phyloP scores from a whole-genome alignment of 208 protist genomes.

The Crithidia thermophila region DNA sequence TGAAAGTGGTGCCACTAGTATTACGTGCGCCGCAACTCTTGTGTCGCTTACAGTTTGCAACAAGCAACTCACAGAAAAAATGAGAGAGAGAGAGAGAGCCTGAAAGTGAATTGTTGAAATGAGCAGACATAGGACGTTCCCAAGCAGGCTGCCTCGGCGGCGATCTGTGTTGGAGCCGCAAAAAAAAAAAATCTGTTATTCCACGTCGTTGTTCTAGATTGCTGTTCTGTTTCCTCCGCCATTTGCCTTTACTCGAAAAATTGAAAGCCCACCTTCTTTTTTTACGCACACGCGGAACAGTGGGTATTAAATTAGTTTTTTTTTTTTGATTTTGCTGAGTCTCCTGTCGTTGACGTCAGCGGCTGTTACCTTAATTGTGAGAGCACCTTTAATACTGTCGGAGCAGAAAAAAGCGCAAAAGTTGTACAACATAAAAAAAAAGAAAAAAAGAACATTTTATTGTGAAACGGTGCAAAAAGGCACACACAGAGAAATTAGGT shows the following conservation, averaged over 20 bases:
- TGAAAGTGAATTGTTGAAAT: neutral
- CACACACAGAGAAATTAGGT: neutral
- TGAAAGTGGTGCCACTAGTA: neutral
- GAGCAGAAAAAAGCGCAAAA: conserved; percentile 1
- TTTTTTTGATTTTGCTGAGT: too few relatives aligned
- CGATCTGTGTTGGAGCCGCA: too few relatives aligned
- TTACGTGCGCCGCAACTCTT: neutral
- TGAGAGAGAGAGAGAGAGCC: neutral
- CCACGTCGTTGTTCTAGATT: too few relatives aligned
- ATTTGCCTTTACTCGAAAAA: too few relatives aligned
- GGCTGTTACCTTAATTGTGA: too few relatives aligned
- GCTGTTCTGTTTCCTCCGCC: too few relatives aligned
- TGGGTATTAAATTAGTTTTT: too few relatives aligned
- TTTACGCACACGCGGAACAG: too few relatives aligned
- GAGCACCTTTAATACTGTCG: neutral
- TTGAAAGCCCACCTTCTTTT: too few relatives aligned
- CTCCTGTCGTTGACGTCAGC: too few relatives aligned
- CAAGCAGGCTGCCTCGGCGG: neutral
- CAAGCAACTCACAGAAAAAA: neutral
- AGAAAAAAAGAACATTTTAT: conserved; percentile 7
- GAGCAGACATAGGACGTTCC: neutral
- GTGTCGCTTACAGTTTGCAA: too few relatives aligned
- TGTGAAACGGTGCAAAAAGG: conserved; percentile 11
- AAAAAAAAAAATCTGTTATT: too few relatives aligned
- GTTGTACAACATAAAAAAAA: neutral